Percentiles rank a stretch among this genome's conserved stretches.
These are phyloP conservation scores for Angomonas deanei DNA, from an alignment of 208 protist species.

Conservation along the genomic window DNA sequence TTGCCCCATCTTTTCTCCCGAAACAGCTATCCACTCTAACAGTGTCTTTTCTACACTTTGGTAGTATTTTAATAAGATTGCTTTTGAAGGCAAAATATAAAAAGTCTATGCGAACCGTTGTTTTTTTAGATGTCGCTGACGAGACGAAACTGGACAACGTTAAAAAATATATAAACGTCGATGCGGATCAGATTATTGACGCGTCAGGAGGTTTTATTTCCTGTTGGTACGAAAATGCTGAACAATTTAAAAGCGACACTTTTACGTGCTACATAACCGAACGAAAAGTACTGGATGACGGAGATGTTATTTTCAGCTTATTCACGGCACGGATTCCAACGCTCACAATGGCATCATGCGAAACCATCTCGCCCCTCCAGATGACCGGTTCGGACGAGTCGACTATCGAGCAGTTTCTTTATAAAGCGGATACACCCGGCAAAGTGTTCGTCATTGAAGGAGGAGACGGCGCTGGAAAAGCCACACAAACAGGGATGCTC, in stretches of 20 bases:
- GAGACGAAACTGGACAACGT: not conserved
- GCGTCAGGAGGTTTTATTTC: not conserved
- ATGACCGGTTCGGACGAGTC: slow-evolving; percentile 2
- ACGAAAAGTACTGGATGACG: slow-evolving; percentile 30
- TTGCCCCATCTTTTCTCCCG: not conserved
- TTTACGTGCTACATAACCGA: slow-evolving; percentile 71
- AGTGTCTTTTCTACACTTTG: not conserved
- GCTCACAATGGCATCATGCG: slow-evolving; percentile 27
- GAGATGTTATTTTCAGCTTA: slow-evolving; percentile 59
- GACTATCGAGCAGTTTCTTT: not conserved
- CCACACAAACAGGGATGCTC: slow-evolving; percentile 78
- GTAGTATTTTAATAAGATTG: not conserved
- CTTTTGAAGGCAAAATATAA: too few species aligned
- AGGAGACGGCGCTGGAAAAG: slow-evolving; percentile 90
- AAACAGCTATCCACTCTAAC: not conserved
- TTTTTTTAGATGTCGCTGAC: slow-evolving; percentile 15
- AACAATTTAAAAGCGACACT: not conserved
- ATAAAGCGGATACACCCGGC: not conserved
- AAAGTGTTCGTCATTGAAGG: slow-evolving; percentile 83
- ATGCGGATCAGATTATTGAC: not conserved
- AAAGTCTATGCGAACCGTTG: not conserved
- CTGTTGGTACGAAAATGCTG: not conserved
- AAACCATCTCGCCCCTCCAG: slow-evolving; percentile 30
- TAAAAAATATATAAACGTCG: not conserved
- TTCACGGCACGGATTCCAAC: slow-evolving; percentile 45